Percentiles rank a stretch among this genome's conserved stretches.
These are phyloP conservation scores for Tetrahymena borealis DNA, from an alignment of 73 alveolate genomes.

Conservation along the genomic window DNA sequence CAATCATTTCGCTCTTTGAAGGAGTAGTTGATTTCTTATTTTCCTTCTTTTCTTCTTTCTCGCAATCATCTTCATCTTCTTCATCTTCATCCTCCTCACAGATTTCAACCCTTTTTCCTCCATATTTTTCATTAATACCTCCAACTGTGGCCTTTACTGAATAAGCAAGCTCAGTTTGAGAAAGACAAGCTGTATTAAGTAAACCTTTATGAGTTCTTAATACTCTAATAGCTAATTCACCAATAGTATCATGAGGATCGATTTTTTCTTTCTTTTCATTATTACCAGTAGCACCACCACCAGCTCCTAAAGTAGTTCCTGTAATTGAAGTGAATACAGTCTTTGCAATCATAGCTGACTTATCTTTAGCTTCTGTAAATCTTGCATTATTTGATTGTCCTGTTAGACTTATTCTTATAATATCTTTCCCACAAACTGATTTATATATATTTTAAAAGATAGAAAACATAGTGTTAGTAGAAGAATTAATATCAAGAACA, in stretches of 20 bases:
- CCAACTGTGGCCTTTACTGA: neutral
- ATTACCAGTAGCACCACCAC: neutral
- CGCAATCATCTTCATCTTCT: neutral
- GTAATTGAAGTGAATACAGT: neutral
- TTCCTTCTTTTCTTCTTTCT: neutral
- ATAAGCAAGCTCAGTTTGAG: neutral
- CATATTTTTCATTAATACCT: neutral
- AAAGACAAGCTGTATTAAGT: neutral
- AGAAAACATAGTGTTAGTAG: neutral
- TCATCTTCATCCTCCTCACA: neutral
- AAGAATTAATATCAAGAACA: neutral
- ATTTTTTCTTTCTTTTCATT: neutral
- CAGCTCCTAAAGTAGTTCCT: neutral
- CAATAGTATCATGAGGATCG: neutral
- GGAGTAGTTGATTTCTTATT: neutral
- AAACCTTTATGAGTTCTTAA: neutral
- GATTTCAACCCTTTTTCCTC: neutral
- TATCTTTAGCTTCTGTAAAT: neutral
- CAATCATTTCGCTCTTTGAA: neutral
- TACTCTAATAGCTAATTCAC: neutral
- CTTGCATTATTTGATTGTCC: neutral
- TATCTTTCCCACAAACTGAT: neutral
- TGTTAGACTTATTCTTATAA: neutral
- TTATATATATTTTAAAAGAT: neutral
- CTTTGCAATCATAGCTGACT: neutral